Conservation (phyloP, 257 asterid genomes). For the Anisodus acutangulus region DNA sequence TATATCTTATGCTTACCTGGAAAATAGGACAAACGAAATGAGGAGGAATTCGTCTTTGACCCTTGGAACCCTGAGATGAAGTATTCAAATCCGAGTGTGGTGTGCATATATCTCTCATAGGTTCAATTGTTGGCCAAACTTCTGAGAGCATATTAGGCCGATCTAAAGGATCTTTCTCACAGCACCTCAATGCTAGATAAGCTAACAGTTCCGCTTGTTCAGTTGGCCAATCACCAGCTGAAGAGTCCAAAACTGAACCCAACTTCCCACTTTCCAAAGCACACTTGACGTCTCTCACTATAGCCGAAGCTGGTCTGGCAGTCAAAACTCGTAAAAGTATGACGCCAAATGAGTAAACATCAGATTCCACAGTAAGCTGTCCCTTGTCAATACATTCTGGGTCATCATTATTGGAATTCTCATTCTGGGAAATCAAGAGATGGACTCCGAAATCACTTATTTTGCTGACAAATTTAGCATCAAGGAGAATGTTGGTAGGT, state of each 20-base stretch:
- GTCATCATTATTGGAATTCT: conserved; percentile 37
- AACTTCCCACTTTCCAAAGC: conserved; percentile 67
- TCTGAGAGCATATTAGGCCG: conserved; percentile 67
- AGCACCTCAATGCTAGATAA: conserved; percentile 74
- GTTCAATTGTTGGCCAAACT: conserved; percentile 61
- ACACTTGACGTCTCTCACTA: conserved; percentile 69
- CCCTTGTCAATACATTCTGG: conserved; percentile 56
- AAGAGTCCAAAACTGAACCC: conserved; percentile 57
- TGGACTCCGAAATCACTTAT: conserved; percentile 65
- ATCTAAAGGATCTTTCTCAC: conserved; percentile 51
- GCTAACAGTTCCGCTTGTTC: conserved; percentile 54
- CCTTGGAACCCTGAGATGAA: conserved; percentile 44
- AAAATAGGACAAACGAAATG: conserved; percentile 83
- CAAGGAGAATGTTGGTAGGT: conserved; percentile 72
- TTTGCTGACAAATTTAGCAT: conserved; percentile 64
- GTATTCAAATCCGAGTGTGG: conserved; percentile 40
- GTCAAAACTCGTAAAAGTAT: conserved; percentile 69
- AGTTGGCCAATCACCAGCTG: conserved; percentile 93
- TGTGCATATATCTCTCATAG: conserved; percentile 56
- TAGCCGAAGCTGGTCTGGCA: conserved; percentile 58
- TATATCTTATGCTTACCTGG: conserved; percentile 57
- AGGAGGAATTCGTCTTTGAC: conserved; percentile 66
- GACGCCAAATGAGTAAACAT: conserved; percentile 79
- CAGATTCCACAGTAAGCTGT: conserved; percentile 65
- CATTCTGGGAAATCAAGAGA: conserved; percentile 48